A percentile compares a stretch with the other conserved stretches of the same genome.
These are phyloP conservation scores for Plasmodium inui DNA, from an alignment of 169 alveolate species.

Conservation along the genomic window DNA sequence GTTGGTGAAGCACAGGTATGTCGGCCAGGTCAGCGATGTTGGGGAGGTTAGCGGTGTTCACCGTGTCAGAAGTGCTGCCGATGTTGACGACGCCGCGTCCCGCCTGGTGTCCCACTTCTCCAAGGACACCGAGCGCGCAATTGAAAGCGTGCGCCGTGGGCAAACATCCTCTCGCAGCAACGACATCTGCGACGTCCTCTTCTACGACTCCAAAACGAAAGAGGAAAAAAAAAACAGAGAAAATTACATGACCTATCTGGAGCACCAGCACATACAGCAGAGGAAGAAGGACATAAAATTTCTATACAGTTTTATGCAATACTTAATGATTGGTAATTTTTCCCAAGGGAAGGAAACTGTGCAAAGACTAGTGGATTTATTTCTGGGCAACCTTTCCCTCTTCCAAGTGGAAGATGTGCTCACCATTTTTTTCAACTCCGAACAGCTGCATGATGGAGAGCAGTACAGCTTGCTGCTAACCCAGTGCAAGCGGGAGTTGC, in stretches of 20 bases:
- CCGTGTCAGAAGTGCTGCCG: background rate
- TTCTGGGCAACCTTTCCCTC: constrained; percentile 5
- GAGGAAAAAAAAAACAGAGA: constrained; percentile 51
- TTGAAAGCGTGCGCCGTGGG: background rate
- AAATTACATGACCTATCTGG: constrained; percentile 47
- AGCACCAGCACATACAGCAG: constrained; percentile 5
- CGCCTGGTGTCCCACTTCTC: background rate
- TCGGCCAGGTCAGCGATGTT: background rate
- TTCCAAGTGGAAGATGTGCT: constrained; percentile 27
- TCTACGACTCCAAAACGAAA: constrained; percentile 60
- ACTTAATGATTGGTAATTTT: constrained; percentile 31
- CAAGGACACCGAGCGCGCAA: constrained; percentile 14
- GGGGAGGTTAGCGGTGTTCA: too few species aligned
- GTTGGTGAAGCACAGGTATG: constrained; percentile 36
- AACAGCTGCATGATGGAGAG: background rate
- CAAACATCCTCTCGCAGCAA: background rate
- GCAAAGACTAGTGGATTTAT: background rate
- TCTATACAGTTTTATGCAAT: constrained; percentile 14
- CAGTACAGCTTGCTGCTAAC: background rate
- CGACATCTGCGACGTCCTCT: constrained; percentile 7
- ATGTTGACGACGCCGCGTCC: background rate
- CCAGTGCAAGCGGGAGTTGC: constrained; percentile 43
- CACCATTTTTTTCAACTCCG: constrained; percentile 24
- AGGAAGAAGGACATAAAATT: constrained; percentile 27
- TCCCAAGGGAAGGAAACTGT: constrained; percentile 6